Percentiles rank a stretch among this genome's conserved stretches.
Evolutionary conservation across 306 rosid genomes (phyloP).

Genomic region (Parietaria judaica): DNA sequence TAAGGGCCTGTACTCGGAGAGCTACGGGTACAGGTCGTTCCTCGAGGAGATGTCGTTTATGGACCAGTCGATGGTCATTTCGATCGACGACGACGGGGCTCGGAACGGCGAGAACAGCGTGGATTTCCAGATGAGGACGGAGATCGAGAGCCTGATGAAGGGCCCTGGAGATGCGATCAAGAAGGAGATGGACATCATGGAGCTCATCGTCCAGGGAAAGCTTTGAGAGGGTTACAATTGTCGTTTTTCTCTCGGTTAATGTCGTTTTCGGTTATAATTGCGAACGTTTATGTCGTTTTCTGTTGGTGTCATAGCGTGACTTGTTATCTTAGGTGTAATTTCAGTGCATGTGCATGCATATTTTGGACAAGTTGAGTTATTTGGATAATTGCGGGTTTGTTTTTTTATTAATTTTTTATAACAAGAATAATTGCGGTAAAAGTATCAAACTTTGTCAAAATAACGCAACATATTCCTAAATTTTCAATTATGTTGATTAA

Average conservation of each 20-base stretch:
- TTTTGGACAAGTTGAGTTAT: too few species aligned
- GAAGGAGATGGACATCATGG: constrained; percentile 35
- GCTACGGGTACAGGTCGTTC: constrained; percentile 10
- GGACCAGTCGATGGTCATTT: background rate
- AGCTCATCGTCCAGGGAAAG: constrained; percentile 22
- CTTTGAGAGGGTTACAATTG: constrained; percentile 1
- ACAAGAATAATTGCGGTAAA: too few species aligned
- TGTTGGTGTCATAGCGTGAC: too few species aligned
- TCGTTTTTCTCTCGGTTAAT: background rate
- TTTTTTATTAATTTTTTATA: too few species aligned
- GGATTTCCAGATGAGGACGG: constrained; percentile 22
- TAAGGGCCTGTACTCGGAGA: constrained; percentile 1
- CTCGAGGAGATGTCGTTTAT: constrained; percentile 7
- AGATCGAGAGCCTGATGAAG: constrained; percentile 17
- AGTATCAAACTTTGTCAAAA: too few species aligned
- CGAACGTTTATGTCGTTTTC: too few species aligned
- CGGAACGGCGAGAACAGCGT: constrained; percentile 2
- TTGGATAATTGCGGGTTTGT: too few species aligned
- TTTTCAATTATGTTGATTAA: too few species aligned
- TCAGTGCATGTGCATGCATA: too few species aligned
- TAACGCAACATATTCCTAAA: too few species aligned
- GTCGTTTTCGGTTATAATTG: too few species aligned
- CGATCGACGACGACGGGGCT: background rate
- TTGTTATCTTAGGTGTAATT: too few species aligned
- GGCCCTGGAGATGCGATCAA: constrained; percentile 18